phyloP scores from a whole-genome alignment of 1,284 basidiomycete genomes.

The Pseudozyma thailandica region DNA sequence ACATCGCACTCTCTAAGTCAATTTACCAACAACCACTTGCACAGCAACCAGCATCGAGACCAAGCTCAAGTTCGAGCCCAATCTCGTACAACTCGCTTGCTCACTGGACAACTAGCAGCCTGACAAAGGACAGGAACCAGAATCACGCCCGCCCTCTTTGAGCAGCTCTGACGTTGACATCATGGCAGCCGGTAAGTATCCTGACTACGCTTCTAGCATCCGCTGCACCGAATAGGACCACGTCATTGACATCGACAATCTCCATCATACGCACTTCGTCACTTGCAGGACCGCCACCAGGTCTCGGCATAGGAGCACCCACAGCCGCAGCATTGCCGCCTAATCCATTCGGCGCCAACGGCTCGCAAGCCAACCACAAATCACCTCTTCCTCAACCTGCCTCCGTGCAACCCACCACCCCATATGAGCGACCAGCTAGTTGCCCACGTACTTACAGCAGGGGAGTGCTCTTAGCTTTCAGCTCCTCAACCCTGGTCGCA shows the following conservation, averaged over 20 bases:
- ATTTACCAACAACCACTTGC: not conserved
- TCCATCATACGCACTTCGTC: not conserved
- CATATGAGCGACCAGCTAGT: slow-evolving; percentile 31
- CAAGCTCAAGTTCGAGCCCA: no score
- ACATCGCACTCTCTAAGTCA: no score
- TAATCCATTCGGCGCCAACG: slow-evolving; percentile 43
- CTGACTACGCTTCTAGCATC: no score
- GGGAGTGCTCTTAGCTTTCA: slow-evolving; percentile 73
- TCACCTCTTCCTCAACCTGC: slow-evolving; percentile 17
- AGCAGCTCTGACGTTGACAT: slow-evolving; percentile 12
- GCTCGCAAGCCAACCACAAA: slow-evolving; percentile 14
- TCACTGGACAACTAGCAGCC: slow-evolving; percentile 6
- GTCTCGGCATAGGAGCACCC: slow-evolving; percentile 45
- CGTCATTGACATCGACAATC: not conserved
- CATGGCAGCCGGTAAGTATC: slow-evolving; percentile 42
- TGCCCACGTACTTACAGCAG: slow-evolving; percentile 44
- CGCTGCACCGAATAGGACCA: not conserved
- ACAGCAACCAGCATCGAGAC: not conserved
- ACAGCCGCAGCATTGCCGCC: slow-evolving; percentile 45
- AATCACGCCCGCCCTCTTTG: slow-evolving; percentile 18
- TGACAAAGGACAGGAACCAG: slow-evolving; percentile 24
- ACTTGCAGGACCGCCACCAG: slow-evolving; percentile 38
- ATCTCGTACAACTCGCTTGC: not conserved
- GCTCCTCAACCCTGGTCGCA: slow-evolving; percentile 80
- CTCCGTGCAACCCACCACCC: slow-evolving; percentile 5